A percentile compares a stretch with the other conserved stretches of the same genome.
phyloP scores from a whole-genome alignment of 176 grass and related monocot species.

The Stipa capillata region DNA sequence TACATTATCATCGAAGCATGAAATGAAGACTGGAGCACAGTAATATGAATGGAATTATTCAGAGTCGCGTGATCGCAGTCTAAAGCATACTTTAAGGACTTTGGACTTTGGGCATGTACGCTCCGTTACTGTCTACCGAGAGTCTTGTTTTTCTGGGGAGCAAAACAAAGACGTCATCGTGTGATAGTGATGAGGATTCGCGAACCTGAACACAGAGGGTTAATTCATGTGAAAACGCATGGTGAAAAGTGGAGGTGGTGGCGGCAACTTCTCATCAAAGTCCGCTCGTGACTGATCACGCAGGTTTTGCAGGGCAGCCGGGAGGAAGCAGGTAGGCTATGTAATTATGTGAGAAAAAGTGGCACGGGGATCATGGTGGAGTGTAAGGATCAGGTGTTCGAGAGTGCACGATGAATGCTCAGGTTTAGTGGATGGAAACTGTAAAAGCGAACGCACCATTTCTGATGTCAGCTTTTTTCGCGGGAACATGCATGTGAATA shows the following conservation, averaged over 20 bases:
- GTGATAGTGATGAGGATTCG: not conserved
- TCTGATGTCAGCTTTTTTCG: constrained; percentile 5
- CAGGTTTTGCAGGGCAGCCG: not conserved
- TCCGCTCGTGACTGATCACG: not conserved
- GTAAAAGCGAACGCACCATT: constrained; percentile 13
- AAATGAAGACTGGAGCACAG: not conserved
- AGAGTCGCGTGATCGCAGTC: not conserved
- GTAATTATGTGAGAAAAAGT: constrained; percentile 21
- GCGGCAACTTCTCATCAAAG: not conserved
- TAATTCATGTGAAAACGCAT: constrained; percentile 5
- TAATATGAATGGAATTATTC: not conserved
- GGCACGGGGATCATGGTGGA: constrained; percentile 33
- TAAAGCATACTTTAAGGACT: not conserved
- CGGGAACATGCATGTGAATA: not conserved
- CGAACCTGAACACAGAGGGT: not conserved
- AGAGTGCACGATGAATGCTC: constrained; percentile 29
- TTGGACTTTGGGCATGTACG: not conserved
- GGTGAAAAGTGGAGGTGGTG: not conserved
- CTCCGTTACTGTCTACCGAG: no score
- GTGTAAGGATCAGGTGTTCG: constrained; percentile 25
- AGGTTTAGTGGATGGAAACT: constrained; percentile 19
- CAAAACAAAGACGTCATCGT: not conserved
- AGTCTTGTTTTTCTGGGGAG: no score
- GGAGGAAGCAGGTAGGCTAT: not conserved
- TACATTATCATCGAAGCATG: not conserved